phyloP scores from a whole-genome alignment of 805 yeast genomes.

The Lachancea meyersii region DNA sequence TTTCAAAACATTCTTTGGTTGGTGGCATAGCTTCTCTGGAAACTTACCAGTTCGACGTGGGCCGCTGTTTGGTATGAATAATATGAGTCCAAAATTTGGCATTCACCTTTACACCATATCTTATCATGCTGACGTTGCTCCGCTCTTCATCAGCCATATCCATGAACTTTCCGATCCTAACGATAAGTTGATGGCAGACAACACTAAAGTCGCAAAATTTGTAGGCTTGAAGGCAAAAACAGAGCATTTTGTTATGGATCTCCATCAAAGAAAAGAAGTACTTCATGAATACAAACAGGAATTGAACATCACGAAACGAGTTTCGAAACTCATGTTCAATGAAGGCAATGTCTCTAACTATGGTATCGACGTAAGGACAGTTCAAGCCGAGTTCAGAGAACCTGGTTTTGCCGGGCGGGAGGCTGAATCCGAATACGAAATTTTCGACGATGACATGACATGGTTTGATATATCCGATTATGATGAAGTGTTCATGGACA shows the following conservation, averaged over 20 bases:
- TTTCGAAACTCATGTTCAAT: conserved; percentile 53
- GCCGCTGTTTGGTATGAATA: conserved; percentile 51
- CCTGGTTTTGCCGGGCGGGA: conserved; percentile 10
- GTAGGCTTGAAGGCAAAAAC: conserved; percentile 69
- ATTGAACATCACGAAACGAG: conserved; percentile 41
- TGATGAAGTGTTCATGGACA: conserved; percentile 47
- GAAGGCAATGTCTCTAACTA: conserved; percentile 55
- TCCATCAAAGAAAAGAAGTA: conserved; percentile 56
- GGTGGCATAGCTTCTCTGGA: conserved; percentile 88
- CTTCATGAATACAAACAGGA: conserved; percentile 41
- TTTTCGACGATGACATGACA: conserved; percentile 47
- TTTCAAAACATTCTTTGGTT: conserved; percentile 59
- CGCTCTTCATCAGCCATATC: conserved; percentile 69
- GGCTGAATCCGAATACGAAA: conserved; percentile 24
- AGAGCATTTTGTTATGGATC: conserved; percentile 51
- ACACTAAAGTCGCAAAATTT: conserved; percentile 35
- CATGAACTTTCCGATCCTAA: conserved; percentile 42
- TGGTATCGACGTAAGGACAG: conserved; percentile 53
- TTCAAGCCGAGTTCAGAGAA: conserved; percentile 43
- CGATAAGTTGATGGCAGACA: conserved; percentile 13
- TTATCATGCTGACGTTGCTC: conserved; percentile 65
- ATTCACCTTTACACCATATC: conserved; percentile 70
- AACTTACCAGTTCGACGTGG: conserved; percentile 79
- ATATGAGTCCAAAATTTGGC: conserved; percentile 62
- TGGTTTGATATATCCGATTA: conserved; percentile 65